A percentile compares a stretch with the other conserved stretches of the same genome.
Conservation (phyloP, 2,329 filamentous ascomycete genomes). For the Huntiella bhutanensis region DNA sequence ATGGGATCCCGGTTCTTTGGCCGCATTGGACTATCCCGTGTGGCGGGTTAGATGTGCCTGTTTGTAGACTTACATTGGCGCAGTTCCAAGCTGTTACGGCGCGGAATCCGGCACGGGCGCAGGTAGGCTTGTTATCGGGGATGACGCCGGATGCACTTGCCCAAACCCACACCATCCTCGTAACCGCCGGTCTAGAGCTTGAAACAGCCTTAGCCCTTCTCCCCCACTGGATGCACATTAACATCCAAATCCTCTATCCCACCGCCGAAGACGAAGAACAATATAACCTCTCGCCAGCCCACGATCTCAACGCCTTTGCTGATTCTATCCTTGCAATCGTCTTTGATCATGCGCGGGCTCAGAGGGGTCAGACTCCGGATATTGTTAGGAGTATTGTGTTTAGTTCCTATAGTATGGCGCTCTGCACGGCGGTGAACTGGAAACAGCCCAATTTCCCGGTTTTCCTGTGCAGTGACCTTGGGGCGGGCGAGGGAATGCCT, state of each 20-base stretch:
- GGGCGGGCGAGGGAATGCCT: conserved; percentile 24
- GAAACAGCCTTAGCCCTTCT: conserved; percentile 57
- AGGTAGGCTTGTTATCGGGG: conserved; percentile 24
- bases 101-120: conserved; percentile 22
- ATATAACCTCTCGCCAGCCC: conserved; percentile 51
- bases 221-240: conserved; percentile 65
- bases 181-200: conserved; percentile 60
- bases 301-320: conserved; percentile 71
- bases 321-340: conserved; percentile 70
- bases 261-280: conserved; percentile 51
- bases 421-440: conserved; percentile 94
- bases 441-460: conserved; percentile 98
- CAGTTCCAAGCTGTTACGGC: conserved; percentile 44
- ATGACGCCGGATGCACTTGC: conserved; percentile 37
- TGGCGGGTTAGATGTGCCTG: conserved; percentile 59
- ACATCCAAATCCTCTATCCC: conserved; percentile 83
- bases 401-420: conserved; percentile 73
- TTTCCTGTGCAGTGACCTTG: conserved; percentile 84
- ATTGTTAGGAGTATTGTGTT: conserved; percentile 78
- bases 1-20: conserved; percentile 73
- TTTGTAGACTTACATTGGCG: conserved; percentile 57
- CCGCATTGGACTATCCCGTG: conserved; percentile 65
- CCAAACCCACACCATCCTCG: conserved; percentile 52
- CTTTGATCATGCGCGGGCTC: conserved; percentile 70
- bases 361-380: conserved; percentile 45